These are phyloP conservation scores for Solanum chilense DNA, from an alignment of 257 asterid genomes.

Conservation along the genomic window DNA sequence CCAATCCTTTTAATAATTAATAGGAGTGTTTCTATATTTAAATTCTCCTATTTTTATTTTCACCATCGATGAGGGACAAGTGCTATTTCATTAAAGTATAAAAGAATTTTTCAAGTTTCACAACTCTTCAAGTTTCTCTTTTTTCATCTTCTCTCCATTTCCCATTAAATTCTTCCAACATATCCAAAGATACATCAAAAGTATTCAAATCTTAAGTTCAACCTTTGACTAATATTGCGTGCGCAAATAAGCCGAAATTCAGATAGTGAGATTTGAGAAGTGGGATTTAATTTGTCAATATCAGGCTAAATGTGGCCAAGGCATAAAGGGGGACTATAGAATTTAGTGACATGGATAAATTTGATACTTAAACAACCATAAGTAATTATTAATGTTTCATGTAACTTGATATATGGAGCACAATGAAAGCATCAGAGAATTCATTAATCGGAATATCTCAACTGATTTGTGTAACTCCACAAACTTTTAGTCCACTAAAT, in stretches of 20 bases:
- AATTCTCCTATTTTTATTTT: too few relatives aligned
- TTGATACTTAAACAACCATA: background rate
- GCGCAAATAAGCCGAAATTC: background rate
- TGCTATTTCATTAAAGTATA: too few relatives aligned
- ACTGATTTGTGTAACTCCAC: background rate
- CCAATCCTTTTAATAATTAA: too few relatives aligned
- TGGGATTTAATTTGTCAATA: background rate
- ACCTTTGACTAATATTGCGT: background rate
- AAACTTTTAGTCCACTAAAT: too few relatives aligned
- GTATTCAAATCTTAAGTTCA: accelerated
- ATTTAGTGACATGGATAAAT: background rate
- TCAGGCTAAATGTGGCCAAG: background rate
- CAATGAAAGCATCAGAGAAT: background rate
- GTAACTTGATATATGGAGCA: background rate
- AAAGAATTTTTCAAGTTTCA: too few relatives aligned
- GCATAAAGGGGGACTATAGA: background rate
- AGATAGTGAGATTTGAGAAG: background rate
- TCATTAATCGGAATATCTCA: background rate
- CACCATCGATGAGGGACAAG: too few relatives aligned
- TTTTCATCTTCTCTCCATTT: too few relatives aligned
- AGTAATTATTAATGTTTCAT: background rate
- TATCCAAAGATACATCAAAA: too few relatives aligned
- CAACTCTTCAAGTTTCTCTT: too few relatives aligned
- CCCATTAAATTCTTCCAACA: too few relatives aligned
- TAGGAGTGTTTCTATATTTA: too few relatives aligned